Evolutionary conservation across 2,329 filamentous ascomycete species (phyloP), one percentile per base, ranked within the genome.

Genomic region (Cadophora sp.): DNA sequence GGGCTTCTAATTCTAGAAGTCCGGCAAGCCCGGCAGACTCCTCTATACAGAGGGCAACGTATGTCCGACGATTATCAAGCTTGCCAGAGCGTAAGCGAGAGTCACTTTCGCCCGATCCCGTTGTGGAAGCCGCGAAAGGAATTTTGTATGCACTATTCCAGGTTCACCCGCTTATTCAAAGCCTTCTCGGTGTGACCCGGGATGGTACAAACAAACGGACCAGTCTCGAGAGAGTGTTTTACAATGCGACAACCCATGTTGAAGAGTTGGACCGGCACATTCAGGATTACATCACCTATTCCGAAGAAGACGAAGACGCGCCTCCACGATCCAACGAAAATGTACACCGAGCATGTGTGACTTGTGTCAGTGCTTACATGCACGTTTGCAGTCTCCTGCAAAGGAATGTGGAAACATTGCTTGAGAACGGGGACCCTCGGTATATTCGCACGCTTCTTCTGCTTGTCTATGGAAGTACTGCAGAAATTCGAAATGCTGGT

Each of bases 61-160:
- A 90, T 71, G 86, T 90, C 27, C 83, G 88, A 33, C 83, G 88
- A 39, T 81, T 90, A 14, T 90, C 88, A 1, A 83, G 89, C 24
- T 79, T 90, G 30, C 88, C 88, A 53, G 75, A 90, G 75, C 82
- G 88, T 47, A 83, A 87, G 63, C 84, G 87, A 59, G 86, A 90
- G 73, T 89, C 87, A 7, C 86, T 83, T 72, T 78, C 85, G 5
- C 84, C 83, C 68, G 87, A 90, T 72, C 87, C 87, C 1, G 82
- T 90, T 3, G 79, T 90, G 36, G 88, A 91, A 74, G 85, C 86
- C 16, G 88, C 88, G 36, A 90, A 90, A 74, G 88, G 88, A 33
- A 86, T 90, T 27, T 81, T 90, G 2, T 90, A 89, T 75, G 87
- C 88, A 3, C 83, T 90, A 36, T 90, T 90, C 69, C 87, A 90